Evolutionary conservation across 495 filamentous ascomycete genomes (phyloP), one percentile per base, ranked within the genome.

Genomic region (Aspergillus steynii): DNA sequence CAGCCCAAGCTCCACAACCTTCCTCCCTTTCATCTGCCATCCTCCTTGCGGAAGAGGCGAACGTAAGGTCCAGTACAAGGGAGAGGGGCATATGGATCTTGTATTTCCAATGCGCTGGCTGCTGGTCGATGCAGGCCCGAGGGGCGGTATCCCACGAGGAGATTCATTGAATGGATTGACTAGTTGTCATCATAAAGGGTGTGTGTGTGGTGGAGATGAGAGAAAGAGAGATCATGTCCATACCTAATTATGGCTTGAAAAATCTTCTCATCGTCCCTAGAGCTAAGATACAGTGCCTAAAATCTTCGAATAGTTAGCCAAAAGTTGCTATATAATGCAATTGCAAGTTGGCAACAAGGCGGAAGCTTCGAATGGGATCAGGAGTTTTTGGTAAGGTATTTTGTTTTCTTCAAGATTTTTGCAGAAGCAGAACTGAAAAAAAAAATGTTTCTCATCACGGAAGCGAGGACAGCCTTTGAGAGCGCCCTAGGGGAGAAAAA

Each of bases 131-230:
- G 65, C 65, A 55, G 61, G 71, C 68, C 62, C 72, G 71, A 75
- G 67, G 69, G 76, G 74, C 68, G 76, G 75, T 78, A 64, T 91
- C 83, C 88, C 90, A 78, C 65, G 73, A 79, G 64, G 78, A 85
- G 83, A 63, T 82, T 97, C 91, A 85, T 96, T 89, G 94, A 98
- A 98, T 98, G 94, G 94, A 98, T 98, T 90, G 88, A 92, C 93
- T 93, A 81, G 77, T 85, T 90, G 86, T 96, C 93, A 97, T 98
- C 94, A 90, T 90, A 74, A 80, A 74, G 71, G 59, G 55, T 59
- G 49, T 59, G 58, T 51, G 32, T 20, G 59, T 61, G 46, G 27
- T 9, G 45, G 20, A 50, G 32, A 60, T 45, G 52, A 62, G 61
- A 53, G 48, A 52, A 48, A 42, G 28, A 50, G n/a, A 14, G 49